phyloP scores from a whole-genome alignment of 345 rosid genomes.

The Citrus australasica region DNA sequence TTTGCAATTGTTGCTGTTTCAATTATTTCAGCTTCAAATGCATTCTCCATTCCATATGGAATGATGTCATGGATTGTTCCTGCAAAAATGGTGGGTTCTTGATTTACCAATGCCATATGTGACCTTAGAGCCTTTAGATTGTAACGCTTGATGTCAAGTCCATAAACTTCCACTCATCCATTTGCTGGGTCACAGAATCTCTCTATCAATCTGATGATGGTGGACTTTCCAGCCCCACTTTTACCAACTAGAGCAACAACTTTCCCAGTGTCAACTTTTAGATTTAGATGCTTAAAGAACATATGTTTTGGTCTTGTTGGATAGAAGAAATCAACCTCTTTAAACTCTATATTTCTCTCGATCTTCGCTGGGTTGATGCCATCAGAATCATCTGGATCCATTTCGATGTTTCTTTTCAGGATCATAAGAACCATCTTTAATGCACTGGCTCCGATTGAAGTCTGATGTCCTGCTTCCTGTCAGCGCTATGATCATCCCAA shows the following conservation, averaged over 20 bases:
- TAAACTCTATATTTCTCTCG: slow-evolving; percentile 26
- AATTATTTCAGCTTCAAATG: slow-evolving; percentile 28
- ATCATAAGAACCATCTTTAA: slow-evolving; percentile 20
- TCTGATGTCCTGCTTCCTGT: slow-evolving; percentile 39
- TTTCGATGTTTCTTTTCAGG: slow-evolving; percentile 26
- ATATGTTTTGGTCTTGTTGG: slow-evolving; percentile 30
- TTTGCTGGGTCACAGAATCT: slow-evolving; percentile 29
- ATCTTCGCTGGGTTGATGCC: slow-evolving; percentile 18
- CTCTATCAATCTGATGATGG: slow-evolving; percentile 25
- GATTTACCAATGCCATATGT: slow-evolving; percentile 22
- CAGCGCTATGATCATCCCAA: slow-evolving; percentile 31
- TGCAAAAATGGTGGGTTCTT: slow-evolving; percentile 27
- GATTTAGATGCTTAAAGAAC: slow-evolving; percentile 24
- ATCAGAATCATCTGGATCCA: slow-evolving; percentile 22
- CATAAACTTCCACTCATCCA: slow-evolving; percentile 22
- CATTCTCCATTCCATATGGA: slow-evolving; percentile 26
- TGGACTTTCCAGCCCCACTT: slow-evolving; percentile 32
- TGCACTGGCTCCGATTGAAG: slow-evolving; percentile 23
- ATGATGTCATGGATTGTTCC: slow-evolving; percentile 24
- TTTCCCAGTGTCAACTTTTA: slow-evolving; percentile 29
- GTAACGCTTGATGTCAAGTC: slow-evolving; percentile 20
- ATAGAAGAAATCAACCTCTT: slow-evolving; percentile 29
- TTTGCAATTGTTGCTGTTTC: slow-evolving; percentile 38
- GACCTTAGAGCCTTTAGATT: slow-evolving; percentile 24
- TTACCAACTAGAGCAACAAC: slow-evolving; percentile 22